Evolutionary conservation across 164 flowering plant genomes (phyloP), one percentile per base, ranked within the genome.

Genomic region (Berberis vulgaris): DNA sequence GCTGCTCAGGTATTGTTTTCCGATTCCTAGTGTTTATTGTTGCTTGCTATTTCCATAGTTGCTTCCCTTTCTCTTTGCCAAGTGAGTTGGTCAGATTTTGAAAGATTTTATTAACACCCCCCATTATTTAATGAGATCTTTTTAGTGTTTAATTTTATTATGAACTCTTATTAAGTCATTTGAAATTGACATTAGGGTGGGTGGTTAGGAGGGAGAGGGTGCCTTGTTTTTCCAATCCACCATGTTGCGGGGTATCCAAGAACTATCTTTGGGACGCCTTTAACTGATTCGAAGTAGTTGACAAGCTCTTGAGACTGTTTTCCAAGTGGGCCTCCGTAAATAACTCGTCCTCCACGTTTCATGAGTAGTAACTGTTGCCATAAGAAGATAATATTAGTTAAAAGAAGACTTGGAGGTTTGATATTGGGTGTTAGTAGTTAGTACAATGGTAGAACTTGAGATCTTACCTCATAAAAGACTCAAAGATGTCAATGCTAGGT

Each of bases 401-500:
- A 2, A 9, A 7, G n/a, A 52, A 52, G 4, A 52, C 4, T 52
- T 52, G 54, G 26, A 7, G 54, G 10, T 52, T 10, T 7, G 13
- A 52, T 12, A 10, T 11, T 7, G n/a, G 10, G n/a, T 1, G n/a
- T 3, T 10, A 7, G n/a, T 52, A 10, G 8, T n/a, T 26, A 10
- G 11, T 52, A 10, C n/a, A 52, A 26, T 52, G 11, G 11, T 11
- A 10, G n/a, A 52, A 11, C 13, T 52, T 12, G 50, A 5, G 26
- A 57, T 55, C 58, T 10, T 55, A 83, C 87, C 85, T 86, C 92
- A 70, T 86, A 69, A 86, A 86, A 9, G 89, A 74, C 77, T 86
- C 89, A 73, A 84, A 86, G 13, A 86, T 86, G 66, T 84, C 86
- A 52, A 84, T 86, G 76, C 88, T 84, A 54, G 91, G 91, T 52